Conservation (phyloP, 352 stramenopile species). For the Globisporangium heterothallicum region DNA sequence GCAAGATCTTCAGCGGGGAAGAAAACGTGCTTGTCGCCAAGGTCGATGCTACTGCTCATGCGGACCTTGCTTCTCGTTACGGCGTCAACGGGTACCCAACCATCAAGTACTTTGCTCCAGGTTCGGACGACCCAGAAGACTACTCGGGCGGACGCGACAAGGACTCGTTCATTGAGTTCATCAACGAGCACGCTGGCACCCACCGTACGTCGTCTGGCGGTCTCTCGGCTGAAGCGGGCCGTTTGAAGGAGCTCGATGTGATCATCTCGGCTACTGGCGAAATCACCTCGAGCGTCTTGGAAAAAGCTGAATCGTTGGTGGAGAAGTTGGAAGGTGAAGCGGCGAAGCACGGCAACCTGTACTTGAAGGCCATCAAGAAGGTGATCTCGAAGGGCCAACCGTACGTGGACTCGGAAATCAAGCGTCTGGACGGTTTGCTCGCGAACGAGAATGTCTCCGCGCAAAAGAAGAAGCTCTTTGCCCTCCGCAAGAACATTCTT, state of each 20-base stretch:
- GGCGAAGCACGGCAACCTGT: constrained; percentile 78
- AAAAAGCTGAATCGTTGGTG: constrained; percentile 67
- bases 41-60: constrained; percentile 70
- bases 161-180: constrained; percentile 81
- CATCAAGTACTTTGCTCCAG: constrained; percentile 89
- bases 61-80: constrained; percentile 62
- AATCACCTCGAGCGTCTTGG: constrained; percentile 59
- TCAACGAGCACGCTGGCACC: constrained; percentile 89
- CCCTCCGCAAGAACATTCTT: constrained; percentile 89
- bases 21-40: constrained; percentile 81
- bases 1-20: constrained; percentile 64
- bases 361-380: constrained; percentile 90
- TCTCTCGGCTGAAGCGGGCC: constrained; percentile 69
- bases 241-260: constrained; percentile 78
- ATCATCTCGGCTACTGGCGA: constrained; percentile 72
- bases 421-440: constrained; percentile 72
- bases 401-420: constrained; percentile 84
- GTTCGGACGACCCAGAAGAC: constrained; percentile 74
- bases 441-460: constrained; percentile 76
- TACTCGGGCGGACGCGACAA: constrained; percentile 85
- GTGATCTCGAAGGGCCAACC: constrained; percentile 78
- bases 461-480: constrained; percentile 88
- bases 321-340: constrained; percentile 60
- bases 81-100: constrained; percentile 89
- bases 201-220: constrained; percentile 70